phyloP scores from a whole-genome alignment of 2,329 filamentous ascomycete species.

The Colletotrichum filicis region DNA sequence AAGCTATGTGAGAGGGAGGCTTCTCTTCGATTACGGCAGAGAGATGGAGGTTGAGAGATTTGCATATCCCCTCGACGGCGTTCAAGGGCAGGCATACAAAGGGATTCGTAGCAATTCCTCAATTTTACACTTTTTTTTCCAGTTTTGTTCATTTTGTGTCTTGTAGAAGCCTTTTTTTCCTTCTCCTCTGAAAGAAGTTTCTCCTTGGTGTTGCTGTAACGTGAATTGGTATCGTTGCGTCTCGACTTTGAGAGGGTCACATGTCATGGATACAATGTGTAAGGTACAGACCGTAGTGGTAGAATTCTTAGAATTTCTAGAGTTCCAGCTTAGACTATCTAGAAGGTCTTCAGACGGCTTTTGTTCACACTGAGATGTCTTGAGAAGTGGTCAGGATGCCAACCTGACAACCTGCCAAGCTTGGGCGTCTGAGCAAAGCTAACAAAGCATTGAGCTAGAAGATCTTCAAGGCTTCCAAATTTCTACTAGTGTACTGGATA shows the following conservation, averaged over 20 bases:
- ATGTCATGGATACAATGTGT: background rate
- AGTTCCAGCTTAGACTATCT: background rate
- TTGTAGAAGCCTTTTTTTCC: background rate
- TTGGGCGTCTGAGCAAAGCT: too few species aligned
- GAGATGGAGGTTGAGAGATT: constrained; percentile 4
- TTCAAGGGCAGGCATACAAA: constrained; percentile 33
- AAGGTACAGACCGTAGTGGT: background rate
- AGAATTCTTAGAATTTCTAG: background rate
- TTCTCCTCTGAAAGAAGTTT: background rate
- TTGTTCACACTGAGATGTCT: background rate
- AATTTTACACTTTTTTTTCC: constrained; percentile 9
- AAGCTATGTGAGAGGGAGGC: constrained; percentile 19
- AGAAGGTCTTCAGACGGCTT: background rate
- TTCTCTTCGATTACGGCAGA: background rate
- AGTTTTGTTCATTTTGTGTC: constrained; percentile 9
- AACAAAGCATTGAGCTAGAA: too few species aligned
- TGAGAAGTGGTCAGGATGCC: background rate
- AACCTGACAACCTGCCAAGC: background rate
- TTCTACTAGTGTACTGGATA: background rate
- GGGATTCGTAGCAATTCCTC: constrained; percentile 18
- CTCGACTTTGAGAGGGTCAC: background rate
- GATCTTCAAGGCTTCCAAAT: background rate
- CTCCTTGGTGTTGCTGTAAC: background rate
- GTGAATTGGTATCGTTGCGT: background rate
- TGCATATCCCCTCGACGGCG: constrained; percentile 28